Percentiles rank a stretch among this genome's conserved stretches.
Evolutionary conservation across 371 early-diverging fungal genomes (phyloP).

Genomic region (Umbelopsis sp.): DNA sequence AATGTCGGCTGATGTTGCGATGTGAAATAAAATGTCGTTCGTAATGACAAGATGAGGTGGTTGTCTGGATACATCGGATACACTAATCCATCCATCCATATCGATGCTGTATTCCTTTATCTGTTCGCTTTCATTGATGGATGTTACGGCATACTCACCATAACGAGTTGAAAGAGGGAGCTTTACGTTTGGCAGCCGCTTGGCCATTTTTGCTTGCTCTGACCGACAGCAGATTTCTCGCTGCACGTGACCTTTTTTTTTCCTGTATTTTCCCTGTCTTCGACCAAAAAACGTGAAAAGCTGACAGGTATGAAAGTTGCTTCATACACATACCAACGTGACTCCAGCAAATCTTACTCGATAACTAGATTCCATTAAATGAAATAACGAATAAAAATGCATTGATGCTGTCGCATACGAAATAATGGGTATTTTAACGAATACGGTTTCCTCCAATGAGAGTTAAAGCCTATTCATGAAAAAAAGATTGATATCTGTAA

Average conservation of each 20-base stretch:
- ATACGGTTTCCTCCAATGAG: too few species aligned
- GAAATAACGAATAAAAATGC: too few species aligned
- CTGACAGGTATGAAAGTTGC: too few species aligned
- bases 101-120: neutral
- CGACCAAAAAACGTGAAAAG: too few species aligned
- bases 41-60: neutral
- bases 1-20: neutral
- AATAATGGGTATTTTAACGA: too few species aligned
- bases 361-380: too few species aligned
- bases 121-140: neutral
- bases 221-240: neutral
- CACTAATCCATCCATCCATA: slow-evolving; percentile 13
- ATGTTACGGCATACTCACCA: slow-evolving; percentile 11
- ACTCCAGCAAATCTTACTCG: too few species aligned
- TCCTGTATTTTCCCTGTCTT: neutral
- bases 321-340: too few species aligned
- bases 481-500: neutral
- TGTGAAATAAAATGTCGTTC: neutral
- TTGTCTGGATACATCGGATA: neutral
- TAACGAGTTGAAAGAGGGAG: slow-evolving; percentile 11
- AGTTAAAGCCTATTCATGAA: too few species aligned
- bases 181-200: neutral
- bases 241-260: neutral
- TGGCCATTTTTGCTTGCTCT: neutral
- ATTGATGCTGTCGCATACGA: too few species aligned